A percentile compares a stretch with the other conserved stretches of the same genome.
phyloP scores from a whole-genome alignment of 2,329 filamentous ascomycete genomes.

The Ophiostoma piceae region DNA sequence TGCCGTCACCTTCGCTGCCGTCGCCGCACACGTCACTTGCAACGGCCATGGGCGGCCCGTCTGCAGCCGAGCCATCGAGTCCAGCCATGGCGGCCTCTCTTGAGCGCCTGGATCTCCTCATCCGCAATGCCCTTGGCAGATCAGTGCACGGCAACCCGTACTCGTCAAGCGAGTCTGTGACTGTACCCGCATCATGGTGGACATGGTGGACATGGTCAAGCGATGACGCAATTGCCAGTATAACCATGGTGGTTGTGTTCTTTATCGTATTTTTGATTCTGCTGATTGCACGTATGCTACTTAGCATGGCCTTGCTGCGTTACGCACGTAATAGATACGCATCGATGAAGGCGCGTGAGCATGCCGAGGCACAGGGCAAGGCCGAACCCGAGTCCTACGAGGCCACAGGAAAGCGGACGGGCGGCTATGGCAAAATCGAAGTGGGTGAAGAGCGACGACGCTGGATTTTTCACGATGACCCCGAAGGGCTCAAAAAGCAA shows the following conservation, averaged over 20 bases:
- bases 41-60: constrained; percentile 40
- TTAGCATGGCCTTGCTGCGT: constrained; percentile 80
- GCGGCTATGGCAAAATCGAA: constrained; percentile 80
- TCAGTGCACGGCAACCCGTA: constrained; percentile 60
- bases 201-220: constrained; percentile 43
- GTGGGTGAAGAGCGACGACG: constrained; percentile 79
- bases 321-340: constrained; percentile 75
- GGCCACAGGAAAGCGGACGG: constrained; percentile 68
- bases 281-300: constrained; percentile 73
- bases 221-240: constrained; percentile 67
- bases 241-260: constrained; percentile 83
- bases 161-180: neutral
- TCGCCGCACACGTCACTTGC: constrained; percentile 59
- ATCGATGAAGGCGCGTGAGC: constrained; percentile 69
- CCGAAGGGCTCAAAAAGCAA: constrained; percentile 59
- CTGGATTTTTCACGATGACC: constrained; percentile 83
- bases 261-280: constrained; percentile 79
- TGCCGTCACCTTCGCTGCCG: constrained; percentile 65
- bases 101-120: constrained; percentile 70
- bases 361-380: constrained; percentile 43
- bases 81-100: constrained; percentile 72
- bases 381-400: constrained; percentile 54
- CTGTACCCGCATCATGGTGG: neutral
- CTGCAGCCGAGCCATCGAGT: constrained; percentile 55
- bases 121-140: constrained; percentile 70